Evolutionary conservation across 1,139 yeast species (phyloP), one percentile per base, ranked within the genome.

Genomic region (Sugiyamaella paludigena): DNA sequence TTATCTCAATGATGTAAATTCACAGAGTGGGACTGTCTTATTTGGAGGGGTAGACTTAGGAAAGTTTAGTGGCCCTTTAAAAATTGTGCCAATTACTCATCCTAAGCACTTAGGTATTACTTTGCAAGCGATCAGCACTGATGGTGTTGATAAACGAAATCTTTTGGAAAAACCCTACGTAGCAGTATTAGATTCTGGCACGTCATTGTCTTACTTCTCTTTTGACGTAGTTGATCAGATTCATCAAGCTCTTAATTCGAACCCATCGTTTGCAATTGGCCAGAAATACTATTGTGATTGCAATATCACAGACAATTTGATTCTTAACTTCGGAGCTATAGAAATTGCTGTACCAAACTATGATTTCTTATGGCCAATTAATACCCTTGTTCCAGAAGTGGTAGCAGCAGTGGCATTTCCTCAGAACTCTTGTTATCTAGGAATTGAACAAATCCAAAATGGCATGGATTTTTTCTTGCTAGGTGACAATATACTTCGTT

Each of bases 171-270:
- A 59, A 43, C 56, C 66, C 59, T 43, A 54, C 38, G 69, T 78
- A 1, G 85, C 82, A 2, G 64, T 81, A 40, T 66, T 84, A 37
- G 92, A 84, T 65, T 78, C 87, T 1, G 92, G 92, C 40, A 78
- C 89, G 7, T 79, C 89, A 2, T 65, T 80, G 43, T 73, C 84
- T 4, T 76, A 75, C 55, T 63, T 81, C 1, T 85, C 87, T 16
- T 44, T 58, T 1, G 61, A 56, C n/a, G 58, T 77, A 26, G 65
- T 79, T 11, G 58, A 54, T 19, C 49, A 56, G 27, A 46, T 68
- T 40, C 64, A 63, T 44, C 55, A 50, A 6, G 65, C 67, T 4
- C 50, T 68, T 30, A 67, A 67, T 51, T 69, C 72, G 39, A 67
- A 67, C 49, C 69, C 71, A 1, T 66, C 70, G 26, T 67, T 66